These are phyloP conservation scores for Mycena floridula DNA, from an alignment of 768 basidiomycete species.

Conservation along the genomic window DNA sequence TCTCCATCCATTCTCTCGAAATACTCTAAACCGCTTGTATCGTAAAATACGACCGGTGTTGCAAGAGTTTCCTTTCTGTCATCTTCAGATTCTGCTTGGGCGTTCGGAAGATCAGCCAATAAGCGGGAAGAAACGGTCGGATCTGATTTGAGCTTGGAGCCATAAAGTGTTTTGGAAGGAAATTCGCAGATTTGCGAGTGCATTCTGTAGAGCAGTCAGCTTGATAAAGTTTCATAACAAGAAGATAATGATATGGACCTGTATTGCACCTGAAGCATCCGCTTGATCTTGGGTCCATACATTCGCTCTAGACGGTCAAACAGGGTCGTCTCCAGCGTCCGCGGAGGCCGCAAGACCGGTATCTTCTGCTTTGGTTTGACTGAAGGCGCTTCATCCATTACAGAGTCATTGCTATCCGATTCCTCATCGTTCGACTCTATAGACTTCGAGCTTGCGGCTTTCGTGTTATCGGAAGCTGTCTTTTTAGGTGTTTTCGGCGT, in stretches of 20 bases:
- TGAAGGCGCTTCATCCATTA: conserved; percentile 10
- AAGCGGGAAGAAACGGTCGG: conserved; percentile 66
- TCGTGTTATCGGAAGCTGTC: background rate
- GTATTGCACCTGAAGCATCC: conserved; percentile 88
- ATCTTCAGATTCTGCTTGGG: conserved; percentile 47
- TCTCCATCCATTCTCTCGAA: conserved; percentile 78
- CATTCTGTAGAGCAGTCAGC: conserved; percentile 52
- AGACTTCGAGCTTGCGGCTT: background rate
- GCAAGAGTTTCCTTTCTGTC: conserved; percentile 66
- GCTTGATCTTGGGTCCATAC: conserved; percentile 79
- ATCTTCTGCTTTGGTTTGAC: conserved; percentile 1
- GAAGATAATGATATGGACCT: conserved; percentile 37
- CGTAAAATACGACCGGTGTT: conserved; percentile 86
- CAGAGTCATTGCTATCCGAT: conserved; percentile 2
- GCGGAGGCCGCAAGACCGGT: conserved; percentile 46
- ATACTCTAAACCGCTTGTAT: conserved; percentile 92
- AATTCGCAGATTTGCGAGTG: conserved; percentile 80
- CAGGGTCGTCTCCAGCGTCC: conserved; percentile 79
- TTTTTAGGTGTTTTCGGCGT: conserved; percentile 5
- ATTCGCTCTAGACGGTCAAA: conserved; percentile 89
- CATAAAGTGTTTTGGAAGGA: conserved; percentile 80
- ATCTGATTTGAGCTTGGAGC: conserved; percentile 63
- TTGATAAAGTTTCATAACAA: background rate
- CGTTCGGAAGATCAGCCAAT: conserved; percentile 61
- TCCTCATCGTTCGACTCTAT: conserved; percentile 3